Evolutionary conservation across 192 early-diverging fungal species (phyloP).

Genomic region (Mortierella alpina): DNA sequence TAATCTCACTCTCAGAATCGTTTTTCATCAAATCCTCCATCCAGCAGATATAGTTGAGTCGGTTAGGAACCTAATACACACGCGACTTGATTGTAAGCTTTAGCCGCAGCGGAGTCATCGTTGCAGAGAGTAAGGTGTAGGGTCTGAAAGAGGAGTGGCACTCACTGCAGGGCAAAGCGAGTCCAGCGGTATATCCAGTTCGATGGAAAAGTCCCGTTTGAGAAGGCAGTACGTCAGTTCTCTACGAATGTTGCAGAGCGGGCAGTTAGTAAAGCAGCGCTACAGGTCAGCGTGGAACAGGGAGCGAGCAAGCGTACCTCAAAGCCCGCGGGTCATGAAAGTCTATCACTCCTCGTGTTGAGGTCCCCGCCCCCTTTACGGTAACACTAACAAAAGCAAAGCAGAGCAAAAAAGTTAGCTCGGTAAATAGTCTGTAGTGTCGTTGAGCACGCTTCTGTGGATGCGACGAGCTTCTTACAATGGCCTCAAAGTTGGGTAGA

Average conservation of each 20-base stretch:
- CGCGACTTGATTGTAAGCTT: not conserved
- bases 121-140: too few relatives aligned
- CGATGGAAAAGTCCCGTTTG: conserved; percentile 69
- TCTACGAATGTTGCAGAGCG: conserved; percentile 28
- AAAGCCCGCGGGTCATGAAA: conserved; percentile 73
- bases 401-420: not conserved
- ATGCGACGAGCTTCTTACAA: conserved; percentile 50
- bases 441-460: too few relatives aligned
- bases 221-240: conserved; percentile 72
- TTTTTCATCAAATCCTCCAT: conserved; percentile 69
- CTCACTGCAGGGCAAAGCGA: conserved; percentile 74
- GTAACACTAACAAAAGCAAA: conserved; percentile 18
- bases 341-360: conserved; percentile 55
- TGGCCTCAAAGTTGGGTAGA: conserved; percentile 58
- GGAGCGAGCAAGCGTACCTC: conserved; percentile 43
- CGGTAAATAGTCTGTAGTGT: not conserved
- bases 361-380: conserved; percentile 2
- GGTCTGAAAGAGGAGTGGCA: not conserved
- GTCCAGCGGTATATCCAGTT: conserved; percentile 75
- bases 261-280: not conserved
- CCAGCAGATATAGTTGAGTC: conserved; percentile 79
- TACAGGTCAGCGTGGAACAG: too few relatives aligned
- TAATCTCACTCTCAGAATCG: conserved; percentile 15
- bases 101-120: not conserved
- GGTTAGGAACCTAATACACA: conserved; percentile 34